These are phyloP conservation scores for Aspergillus sergii DNA, from an alignment of 2,329 filamentous ascomycete species.

Conservation along the genomic window DNA sequence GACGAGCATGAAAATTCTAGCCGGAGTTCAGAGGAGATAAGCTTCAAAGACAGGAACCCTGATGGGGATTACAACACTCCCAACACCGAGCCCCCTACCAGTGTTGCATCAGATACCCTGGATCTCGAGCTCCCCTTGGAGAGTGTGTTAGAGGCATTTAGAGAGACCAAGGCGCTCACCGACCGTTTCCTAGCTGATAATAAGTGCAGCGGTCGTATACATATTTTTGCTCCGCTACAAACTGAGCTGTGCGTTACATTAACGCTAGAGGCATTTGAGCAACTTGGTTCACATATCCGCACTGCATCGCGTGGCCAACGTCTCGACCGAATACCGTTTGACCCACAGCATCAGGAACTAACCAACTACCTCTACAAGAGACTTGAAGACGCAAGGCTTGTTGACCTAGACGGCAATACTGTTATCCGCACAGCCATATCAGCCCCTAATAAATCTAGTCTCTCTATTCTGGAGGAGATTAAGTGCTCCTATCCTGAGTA, in stretches of 20 bases:
- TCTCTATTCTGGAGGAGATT: slow-evolving; percentile 31
- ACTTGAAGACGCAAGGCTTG: slow-evolving; percentile 34
- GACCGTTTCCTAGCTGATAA: slow-evolving; percentile 33
- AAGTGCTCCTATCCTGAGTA: slow-evolving; percentile 29
- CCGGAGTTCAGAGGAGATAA: not conserved
- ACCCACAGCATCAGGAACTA: slow-evolving; percentile 32
- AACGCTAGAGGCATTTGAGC: slow-evolving; percentile 38
- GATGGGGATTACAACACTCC: not conserved
- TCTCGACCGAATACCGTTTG: slow-evolving; percentile 25
- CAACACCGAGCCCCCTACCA: slow-evolving; percentile 10
- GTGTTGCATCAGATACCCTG: slow-evolving; percentile 1
- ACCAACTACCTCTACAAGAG: slow-evolving; percentile 38
- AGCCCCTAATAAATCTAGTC: slow-evolving; percentile 24
- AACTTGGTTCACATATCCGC: slow-evolving; percentile 32
- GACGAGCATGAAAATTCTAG: not conserved
- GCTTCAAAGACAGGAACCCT: not conserved
- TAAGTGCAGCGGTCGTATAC: slow-evolving; percentile 26
- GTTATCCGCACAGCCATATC: slow-evolving; percentile 33
- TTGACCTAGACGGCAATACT: slow-evolving; percentile 28
- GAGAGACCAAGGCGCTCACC: slow-evolving; percentile 24
- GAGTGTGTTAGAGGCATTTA: slow-evolving; percentile 30
- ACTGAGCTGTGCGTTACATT: slow-evolving; percentile 27
- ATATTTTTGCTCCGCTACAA: slow-evolving; percentile 28
- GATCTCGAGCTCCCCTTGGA: slow-evolving; percentile 9
- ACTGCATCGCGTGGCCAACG: slow-evolving; percentile 23